Conservation (phyloP, 176 grass and related monocot species). For the Hordeum vulgare region DNA sequence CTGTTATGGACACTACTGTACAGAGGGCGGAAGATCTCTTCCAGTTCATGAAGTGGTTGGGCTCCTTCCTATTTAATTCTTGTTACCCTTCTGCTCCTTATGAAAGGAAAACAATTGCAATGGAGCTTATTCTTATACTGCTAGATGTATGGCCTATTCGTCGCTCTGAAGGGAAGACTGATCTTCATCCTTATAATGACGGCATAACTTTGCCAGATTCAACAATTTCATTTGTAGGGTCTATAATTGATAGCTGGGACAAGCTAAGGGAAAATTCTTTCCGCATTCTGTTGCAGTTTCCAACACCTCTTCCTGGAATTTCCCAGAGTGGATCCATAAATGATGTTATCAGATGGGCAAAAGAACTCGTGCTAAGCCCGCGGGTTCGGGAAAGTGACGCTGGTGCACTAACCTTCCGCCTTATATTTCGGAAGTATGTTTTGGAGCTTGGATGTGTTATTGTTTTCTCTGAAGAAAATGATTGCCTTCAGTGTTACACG, state of each 20-base stretch:
- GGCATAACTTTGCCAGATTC: slow-evolving; percentile 79
- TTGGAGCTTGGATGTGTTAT: slow-evolving; percentile 72
- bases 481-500: slow-evolving; percentile 44
- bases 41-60: slow-evolving; percentile 89
- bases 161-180: slow-evolving; percentile 45
- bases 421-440: slow-evolving; percentile 96
- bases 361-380: slow-evolving; percentile 73
- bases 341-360: slow-evolving; percentile 76
- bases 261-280: slow-evolving; percentile 82
- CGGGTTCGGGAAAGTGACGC: slow-evolving; percentile 99
- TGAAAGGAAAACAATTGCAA: slow-evolving; percentile 98
- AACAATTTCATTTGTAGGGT: slow-evolving; percentile 90
- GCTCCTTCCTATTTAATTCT: slow-evolving; percentile 83
- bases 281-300: slow-evolving; percentile 82
- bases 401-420: slow-evolving; percentile 84
- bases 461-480: slow-evolving; percentile 50
- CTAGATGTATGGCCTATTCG: slow-evolving; percentile 89
- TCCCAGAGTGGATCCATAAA: slow-evolving; percentile 57
- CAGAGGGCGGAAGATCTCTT: slow-evolving; percentile 71
- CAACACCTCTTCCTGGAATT: slow-evolving; percentile 97
- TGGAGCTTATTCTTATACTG: slow-evolving; percentile 94
- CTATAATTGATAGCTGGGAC: slow-evolving; percentile 97
- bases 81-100: slow-evolving; percentile 98
- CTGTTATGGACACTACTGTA: slow-evolving; percentile 3
- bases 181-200: slow-evolving; percentile 64